Evolutionary conservation across 306 rosid genomes (phyloP).

Genomic region (Castanospermum australe): DNA sequence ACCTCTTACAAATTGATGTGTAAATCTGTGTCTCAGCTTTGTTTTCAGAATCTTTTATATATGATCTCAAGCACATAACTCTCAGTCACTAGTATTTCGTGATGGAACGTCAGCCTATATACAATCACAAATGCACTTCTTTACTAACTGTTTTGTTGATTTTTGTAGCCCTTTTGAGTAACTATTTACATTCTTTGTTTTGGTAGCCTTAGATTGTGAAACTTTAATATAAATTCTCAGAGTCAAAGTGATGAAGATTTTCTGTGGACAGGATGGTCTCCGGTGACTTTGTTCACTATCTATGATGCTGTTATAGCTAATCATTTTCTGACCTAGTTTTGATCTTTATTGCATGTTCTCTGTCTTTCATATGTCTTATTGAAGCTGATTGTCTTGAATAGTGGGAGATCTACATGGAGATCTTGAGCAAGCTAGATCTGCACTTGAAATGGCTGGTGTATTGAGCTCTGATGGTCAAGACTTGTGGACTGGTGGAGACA

Average conservation of each 20-base stretch:
- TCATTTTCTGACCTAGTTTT: slow-evolving; percentile 10
- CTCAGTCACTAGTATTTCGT: not conserved
- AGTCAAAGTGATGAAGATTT: slow-evolving; percentile 18
- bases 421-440: slow-evolving; percentile 74
- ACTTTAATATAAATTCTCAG: not conserved
- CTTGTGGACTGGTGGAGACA: slow-evolving; percentile 88
- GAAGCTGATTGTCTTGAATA: slow-evolving; percentile 30
- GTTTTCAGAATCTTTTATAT: not conserved
- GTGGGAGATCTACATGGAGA: slow-evolving; percentile 99
- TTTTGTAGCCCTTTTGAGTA: not conserved
- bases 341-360: not conserved
- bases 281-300: slow-evolving; percentile 1
- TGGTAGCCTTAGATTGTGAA: not conserved
- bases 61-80: not conserved
- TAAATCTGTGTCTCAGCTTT: not conserved
- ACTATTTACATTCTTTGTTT: not conserved
- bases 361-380: not conserved
- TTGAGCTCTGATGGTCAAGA: slow-evolving; percentile 73
- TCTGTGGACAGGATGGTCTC: slow-evolving; percentile 13
- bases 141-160: not conserved
- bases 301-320: not conserved
- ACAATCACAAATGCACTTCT: not conserved
- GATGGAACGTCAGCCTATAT: not conserved
- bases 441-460: slow-evolving; percentile 92
- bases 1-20: not conserved